These are phyloP conservation scores for Naganishia albida DNA, from an alignment of 1,284 basidiomycete genomes.

Conservation along the genomic window DNA sequence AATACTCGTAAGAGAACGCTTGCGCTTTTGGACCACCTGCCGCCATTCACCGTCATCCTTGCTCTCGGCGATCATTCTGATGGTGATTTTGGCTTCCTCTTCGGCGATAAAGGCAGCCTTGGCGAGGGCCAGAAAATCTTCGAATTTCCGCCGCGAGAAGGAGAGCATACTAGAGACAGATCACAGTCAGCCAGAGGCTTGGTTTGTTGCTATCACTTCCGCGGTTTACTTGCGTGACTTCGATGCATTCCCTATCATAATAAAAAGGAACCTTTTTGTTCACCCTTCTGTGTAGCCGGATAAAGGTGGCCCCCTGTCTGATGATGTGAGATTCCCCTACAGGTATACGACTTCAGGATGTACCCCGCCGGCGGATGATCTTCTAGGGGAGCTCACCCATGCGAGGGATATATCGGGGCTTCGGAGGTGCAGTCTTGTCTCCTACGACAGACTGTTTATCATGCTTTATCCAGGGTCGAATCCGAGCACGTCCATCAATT, in stretches of 20 bases:
- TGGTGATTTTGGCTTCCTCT: slow-evolving; percentile 15
- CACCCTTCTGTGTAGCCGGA: background rate
- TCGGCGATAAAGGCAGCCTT: slow-evolving; percentile 17
- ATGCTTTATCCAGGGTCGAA: slow-evolving; percentile 10
- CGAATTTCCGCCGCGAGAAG: slow-evolving; percentile 1
- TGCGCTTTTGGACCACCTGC: slow-evolving; percentile 11
- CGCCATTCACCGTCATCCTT: slow-evolving; percentile 9
- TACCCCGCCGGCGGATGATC: background rate
- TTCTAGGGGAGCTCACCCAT: slow-evolving; percentile 4
- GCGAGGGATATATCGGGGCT: slow-evolving; percentile 19
- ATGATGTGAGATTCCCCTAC: background rate
- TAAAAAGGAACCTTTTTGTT: background rate
- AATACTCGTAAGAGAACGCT: slow-evolving; percentile 58
- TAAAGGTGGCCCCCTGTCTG: background rate
- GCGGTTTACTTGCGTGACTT: slow-evolving; percentile 1
- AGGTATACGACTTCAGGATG: background rate
- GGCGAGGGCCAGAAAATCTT: slow-evolving; percentile 15
- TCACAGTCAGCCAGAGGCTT: background rate
- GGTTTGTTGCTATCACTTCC: too few species aligned
- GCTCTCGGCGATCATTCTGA: slow-evolving; percentile 23
- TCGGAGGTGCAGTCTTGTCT: slow-evolving; percentile 18
- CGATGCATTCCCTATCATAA: background rate
- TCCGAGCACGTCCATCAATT: background rate
- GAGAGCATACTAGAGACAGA: background rate
- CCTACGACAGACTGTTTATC: background rate